Evolutionary conservation across 2,329 filamentous ascomycete genomes (phyloP), one percentile per base, ranked within the genome.

Genomic region (Aaosphaeria arxii): DNA sequence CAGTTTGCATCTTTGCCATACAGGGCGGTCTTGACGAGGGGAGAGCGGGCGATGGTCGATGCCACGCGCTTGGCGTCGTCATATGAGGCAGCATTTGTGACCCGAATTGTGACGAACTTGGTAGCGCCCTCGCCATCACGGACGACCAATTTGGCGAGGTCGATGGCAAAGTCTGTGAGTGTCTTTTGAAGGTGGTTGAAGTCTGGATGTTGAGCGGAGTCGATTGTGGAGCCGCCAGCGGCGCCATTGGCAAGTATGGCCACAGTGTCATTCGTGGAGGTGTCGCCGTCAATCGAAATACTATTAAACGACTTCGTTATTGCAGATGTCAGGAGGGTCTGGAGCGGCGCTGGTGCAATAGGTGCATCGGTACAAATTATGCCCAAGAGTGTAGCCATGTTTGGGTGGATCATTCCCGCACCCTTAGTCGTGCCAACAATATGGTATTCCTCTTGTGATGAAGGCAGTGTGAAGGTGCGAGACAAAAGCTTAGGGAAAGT

Each of bases 1-100:
- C 94, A 99, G 77, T 99, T 99, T 13, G 94, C 94, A 68, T 99
- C 94, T 69, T 91, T 90, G 56, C 94, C 94, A 71, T 99, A 99
- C 38, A 99, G 78, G 0, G 94, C 94, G 0, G 94, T 99, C 79
- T 99, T 99, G 60, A 99, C 94, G 9, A 99, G 83, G 6, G 94
- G 90, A 0, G 91, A 96, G 44, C 87, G 84, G 11, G 94, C 91
- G 66, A 99, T 96, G 42, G 89, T 87, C 53, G 86, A 88, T 7
- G 91, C 94, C 52, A 96, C 86, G 64, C 85, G 82, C 47, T 88
- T 84, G 1, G 90, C 91, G 42, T 84, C 86, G 42, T 78, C 75
- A 63, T 89, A 84, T 42, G 82, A 81, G 1, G 82, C 77, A 4
- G 88, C 84, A 60, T 91, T 88, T 42, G 81, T 81, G 33, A 97